Evolutionary conservation across 345 rosid genomes (phyloP).

Genomic region (Iberis pinnata): DNA sequence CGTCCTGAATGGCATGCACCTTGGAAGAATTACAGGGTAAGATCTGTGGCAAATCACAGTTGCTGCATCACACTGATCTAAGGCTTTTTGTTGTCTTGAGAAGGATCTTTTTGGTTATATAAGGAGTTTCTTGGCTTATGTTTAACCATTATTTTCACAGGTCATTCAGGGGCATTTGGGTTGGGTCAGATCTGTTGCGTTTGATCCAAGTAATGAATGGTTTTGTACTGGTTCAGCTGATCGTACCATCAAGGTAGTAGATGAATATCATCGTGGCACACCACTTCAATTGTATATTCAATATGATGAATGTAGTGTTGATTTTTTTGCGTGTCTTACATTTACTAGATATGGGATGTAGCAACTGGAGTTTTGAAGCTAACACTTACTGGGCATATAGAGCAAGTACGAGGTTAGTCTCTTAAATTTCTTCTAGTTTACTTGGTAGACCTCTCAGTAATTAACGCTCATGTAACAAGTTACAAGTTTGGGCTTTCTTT

Average conservation of each 20-base stretch:
- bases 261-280: too few relatives aligned
- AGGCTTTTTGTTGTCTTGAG: neutral
- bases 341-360: conserved; percentile 86
- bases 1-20: conserved; percentile 97
- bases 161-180: conserved; percentile 93
- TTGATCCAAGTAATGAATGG: conserved; percentile 97
- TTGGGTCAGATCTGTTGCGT: conserved; percentile 95
- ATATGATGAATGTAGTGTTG: conserved; percentile 5
- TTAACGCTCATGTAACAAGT: neutral
- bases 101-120: conserved; percentile 5
- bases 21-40: conserved; percentile 98
- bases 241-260: conserved; percentile 81
- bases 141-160: conserved; percentile 27
- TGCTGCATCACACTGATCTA: conserved; percentile 8
- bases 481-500: neutral
- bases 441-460: neutral
- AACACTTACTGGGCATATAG: conserved; percentile 93
- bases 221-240: conserved; percentile 99
- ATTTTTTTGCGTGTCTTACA: conserved; percentile 10
- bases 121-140: conserved; percentile 8
- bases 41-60: conserved; percentile 2
- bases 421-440: conserved; percentile 6
- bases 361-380: conserved; percentile 86
- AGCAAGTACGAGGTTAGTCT: conserved; percentile 80
- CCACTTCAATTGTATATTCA: too few relatives aligned